phyloP scores from a whole-genome alignment of 2,329 filamentous ascomycete genomes.

The Aspergillus fructus region DNA sequence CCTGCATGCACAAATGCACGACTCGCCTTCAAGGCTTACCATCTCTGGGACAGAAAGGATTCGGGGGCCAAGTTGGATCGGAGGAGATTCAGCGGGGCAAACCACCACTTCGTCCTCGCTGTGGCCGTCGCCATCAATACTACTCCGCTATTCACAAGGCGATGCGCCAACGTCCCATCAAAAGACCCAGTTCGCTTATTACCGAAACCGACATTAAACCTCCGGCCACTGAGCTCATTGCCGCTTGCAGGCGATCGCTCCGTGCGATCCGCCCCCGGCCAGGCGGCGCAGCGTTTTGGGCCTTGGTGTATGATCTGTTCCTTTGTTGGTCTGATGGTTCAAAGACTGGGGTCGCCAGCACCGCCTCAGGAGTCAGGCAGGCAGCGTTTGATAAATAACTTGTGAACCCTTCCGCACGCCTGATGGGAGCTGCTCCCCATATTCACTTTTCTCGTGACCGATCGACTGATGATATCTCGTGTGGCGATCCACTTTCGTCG shows the following conservation, averaged over 20 bases:
- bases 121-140: not conserved
- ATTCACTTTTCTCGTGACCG: not conserved
- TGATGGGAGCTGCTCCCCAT: not conserved
- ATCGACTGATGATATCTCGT: not conserved
- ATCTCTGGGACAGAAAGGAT: not conserved
- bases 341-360: conserved; percentile 1
- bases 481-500: conserved; percentile 16
- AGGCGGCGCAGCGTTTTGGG: conserved; percentile 3
- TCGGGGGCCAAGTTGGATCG: conserved; percentile 4
- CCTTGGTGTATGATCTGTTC: not conserved
- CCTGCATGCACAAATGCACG: not conserved
- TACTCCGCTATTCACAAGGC: not conserved
- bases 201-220: not conserved
- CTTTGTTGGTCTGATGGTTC: conserved; percentile 5
- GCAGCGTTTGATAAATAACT: conserved; percentile 4
- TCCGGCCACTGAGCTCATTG: not conserved
- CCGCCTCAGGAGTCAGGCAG: conserved; percentile 10
- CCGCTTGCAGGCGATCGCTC: not conserved
- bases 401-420: not conserved
- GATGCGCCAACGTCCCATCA: not conserved
- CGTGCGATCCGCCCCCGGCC: not conserved
- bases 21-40: too few species aligned
- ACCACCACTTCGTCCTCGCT: conserved; percentile 2
- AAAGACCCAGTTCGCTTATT: not conserved
- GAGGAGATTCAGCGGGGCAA: conserved; percentile 1